phyloP scores from a whole-genome alignment of 805 yeast species.

The Millerozyma miso region DNA sequence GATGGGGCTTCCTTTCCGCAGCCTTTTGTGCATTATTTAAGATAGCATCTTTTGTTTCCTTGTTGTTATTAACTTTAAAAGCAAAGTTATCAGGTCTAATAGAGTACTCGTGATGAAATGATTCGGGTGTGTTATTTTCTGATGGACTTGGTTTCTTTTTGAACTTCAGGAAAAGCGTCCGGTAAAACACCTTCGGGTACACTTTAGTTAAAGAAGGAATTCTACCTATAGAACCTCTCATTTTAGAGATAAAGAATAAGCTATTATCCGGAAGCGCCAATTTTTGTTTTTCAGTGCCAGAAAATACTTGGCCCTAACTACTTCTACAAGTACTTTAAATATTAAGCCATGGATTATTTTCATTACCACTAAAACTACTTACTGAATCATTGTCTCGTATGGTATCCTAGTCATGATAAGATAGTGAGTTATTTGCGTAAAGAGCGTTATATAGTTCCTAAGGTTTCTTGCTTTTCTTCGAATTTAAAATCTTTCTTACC shows the following conservation, averaged over 20 bases:
- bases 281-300: background rate
- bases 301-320: background rate
- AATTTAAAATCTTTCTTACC: slow-evolving; percentile 26
- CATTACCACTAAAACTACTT: background rate
- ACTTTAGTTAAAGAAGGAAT: background rate
- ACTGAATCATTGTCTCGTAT: too few relatives aligned
- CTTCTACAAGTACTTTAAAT: background rate
- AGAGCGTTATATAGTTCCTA: too few relatives aligned
- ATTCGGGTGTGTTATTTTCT: slow-evolving; percentile 7
- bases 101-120: slow-evolving; percentile 39
- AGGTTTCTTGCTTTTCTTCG: background rate
- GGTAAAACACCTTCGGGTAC: background rate
- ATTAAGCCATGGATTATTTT: background rate
- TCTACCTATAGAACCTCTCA: background rate
- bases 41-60: slow-evolving; percentile 15
- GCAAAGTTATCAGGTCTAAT: slow-evolving; percentile 44
- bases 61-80: slow-evolving; percentile 30
- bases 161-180: slow-evolving; percentile 3
- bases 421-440: too few relatives aligned
- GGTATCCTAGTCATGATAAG: too few relatives aligned
- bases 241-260: background rate
- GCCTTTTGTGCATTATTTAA: slow-evolving; percentile 1
- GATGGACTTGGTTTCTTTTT: slow-evolving; percentile 7
- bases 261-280: background rate
- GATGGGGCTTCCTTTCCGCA: slow-evolving; percentile 13